Evolutionary conservation across 306 rosid genomes (phyloP).

Genomic region (Acacia confusa): DNA sequence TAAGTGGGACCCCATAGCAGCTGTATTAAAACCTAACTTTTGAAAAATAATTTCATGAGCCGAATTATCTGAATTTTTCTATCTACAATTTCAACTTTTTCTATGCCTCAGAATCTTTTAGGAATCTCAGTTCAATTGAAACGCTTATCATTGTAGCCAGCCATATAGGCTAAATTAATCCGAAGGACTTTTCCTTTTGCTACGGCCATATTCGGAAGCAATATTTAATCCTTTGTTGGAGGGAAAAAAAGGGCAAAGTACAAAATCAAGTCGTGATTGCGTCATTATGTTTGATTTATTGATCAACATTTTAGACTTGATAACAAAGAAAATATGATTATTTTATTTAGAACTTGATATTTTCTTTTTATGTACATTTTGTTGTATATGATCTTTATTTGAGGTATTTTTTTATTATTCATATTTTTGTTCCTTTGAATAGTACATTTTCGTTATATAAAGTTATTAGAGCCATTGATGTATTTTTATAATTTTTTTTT

Average conservation of each 20-base stretch:
- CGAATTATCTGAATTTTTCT: constrained; percentile 10
- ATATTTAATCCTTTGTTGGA: not conserved
- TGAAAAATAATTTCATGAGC: constrained; percentile 33
- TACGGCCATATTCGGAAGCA: not conserved
- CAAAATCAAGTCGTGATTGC: not conserved
- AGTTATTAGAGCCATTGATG: too few relatives aligned
- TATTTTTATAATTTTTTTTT: too few relatives aligned
- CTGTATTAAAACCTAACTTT: constrained; percentile 60
- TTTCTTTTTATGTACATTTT: too few relatives aligned
- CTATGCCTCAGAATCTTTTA: not conserved
- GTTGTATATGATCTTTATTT: too few relatives aligned
- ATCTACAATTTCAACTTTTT: not conserved
- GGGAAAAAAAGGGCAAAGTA: not conserved
- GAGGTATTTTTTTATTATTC: too few relatives aligned
- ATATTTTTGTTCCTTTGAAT: not conserved
- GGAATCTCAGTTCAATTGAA: not conserved
- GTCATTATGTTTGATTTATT: not conserved
- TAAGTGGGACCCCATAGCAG: constrained; percentile 50
- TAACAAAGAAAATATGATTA: not conserved
- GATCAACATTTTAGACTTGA: not conserved
- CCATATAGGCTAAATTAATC: not conserved
- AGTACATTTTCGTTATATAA: not conserved
- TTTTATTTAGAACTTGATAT: not conserved
- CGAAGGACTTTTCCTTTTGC: not conserved
- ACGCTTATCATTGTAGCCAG: constrained; percentile 24